phyloP scores from a whole-genome alignment of 306 rosid species.

The Acacia confusa region DNA sequence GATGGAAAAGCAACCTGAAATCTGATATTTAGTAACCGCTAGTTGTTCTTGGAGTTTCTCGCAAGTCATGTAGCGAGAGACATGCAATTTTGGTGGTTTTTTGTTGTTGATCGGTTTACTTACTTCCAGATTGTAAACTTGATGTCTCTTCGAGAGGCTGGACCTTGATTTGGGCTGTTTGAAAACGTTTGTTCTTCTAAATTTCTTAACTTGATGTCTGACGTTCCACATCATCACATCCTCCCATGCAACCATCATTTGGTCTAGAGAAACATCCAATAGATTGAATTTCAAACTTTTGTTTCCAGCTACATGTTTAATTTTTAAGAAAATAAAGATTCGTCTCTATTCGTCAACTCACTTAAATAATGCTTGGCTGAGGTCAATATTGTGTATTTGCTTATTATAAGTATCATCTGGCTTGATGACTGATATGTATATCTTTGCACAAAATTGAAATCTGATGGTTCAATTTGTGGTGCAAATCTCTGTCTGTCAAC shows the following conservation, averaged over 20 bases:
- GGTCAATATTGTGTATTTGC: neutral
- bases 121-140: neutral
- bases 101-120: neutral
- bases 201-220: too few species aligned
- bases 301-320: neutral
- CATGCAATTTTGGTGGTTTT: neutral
- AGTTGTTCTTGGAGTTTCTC: neutral
- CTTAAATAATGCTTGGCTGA: neutral
- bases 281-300: neutral
- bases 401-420: neutral
- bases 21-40: neutral
- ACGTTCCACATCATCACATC: neutral
- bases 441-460: neutral
- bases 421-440: neutral
- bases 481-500: neutral
- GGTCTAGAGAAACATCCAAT: neutral
- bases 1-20: neutral
- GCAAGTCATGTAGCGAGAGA: neutral
- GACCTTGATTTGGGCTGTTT: neutral
- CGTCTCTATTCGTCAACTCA: neutral
- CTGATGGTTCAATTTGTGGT: neutral
- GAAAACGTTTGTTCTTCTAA: neutral
- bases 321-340: neutral
- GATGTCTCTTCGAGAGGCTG: neutral
- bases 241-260: neutral